A percentile compares a stretch with the other conserved stretches of the same genome.
phyloP scores from a whole-genome alignment of 106 monocot genomes.

The Alisma plantagoaquatica region DNA sequence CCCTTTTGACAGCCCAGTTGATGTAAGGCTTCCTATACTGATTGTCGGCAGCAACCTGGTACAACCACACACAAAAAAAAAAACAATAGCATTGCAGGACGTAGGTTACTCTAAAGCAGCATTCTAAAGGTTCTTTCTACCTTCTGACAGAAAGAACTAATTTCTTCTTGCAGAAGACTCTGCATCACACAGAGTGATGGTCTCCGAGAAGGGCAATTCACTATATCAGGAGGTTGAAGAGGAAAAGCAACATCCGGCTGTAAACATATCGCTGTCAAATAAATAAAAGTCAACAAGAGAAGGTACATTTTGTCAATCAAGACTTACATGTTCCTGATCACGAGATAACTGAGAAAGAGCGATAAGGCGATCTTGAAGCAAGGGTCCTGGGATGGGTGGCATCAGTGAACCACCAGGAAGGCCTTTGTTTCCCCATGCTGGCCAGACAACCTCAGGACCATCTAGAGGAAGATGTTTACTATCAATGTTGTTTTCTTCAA shows the following conservation, averaged over 20 bases:
- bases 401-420: slow-evolving; percentile 30
- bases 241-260: slow-evolving; percentile 94
- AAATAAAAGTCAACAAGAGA: slow-evolving; percentile 8
- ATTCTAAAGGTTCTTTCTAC: no score
- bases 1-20: slow-evolving; percentile 90
- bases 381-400: slow-evolving; percentile 57
- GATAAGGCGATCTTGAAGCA: slow-evolving; percentile 66
- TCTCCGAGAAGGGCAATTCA: slow-evolving; percentile 36
- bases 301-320: not conserved
- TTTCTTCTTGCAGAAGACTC: slow-evolving; percentile 84
- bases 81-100: not conserved
- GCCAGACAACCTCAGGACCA: slow-evolving; percentile 94
- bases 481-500: slow-evolving; percentile 45
- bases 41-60: slow-evolving; percentile 82
- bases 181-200: slow-evolving; percentile 45
- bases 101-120: not conserved
- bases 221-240: slow-evolving; percentile 60
- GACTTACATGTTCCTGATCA: slow-evolving; percentile 89
- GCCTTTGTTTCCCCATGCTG: slow-evolving; percentile 59
- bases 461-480: slow-evolving; percentile 43
- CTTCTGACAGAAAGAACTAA: slow-evolving; percentile 85
- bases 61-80: not conserved
- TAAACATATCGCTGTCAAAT: slow-evolving; percentile 16
- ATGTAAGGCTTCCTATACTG: slow-evolving; percentile 70
- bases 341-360: slow-evolving; percentile 53